Evolutionary conservation across 192 early-diverging fungal genomes (phyloP).

Genomic region (Phycomyces blakesleeanus): DNA sequence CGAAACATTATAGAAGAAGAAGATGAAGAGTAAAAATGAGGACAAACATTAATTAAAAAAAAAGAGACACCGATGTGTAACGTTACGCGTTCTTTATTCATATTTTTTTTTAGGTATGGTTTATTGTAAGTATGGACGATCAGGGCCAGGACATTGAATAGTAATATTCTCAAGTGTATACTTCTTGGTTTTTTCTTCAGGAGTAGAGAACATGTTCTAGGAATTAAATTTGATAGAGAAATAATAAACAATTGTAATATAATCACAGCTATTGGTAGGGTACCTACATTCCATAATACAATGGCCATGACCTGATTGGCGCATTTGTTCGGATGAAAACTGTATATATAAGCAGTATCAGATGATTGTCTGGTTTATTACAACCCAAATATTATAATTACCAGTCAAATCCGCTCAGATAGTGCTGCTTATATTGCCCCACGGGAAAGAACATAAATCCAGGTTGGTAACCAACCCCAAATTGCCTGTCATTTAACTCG

Average conservation of each 20-base stretch:
- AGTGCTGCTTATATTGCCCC: constrained; percentile 43
- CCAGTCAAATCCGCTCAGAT: constrained; percentile 52
- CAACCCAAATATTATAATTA: constrained; percentile 8
- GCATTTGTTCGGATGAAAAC: constrained; percentile 56
- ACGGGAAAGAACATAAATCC: constrained; percentile 43
- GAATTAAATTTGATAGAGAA: no score
- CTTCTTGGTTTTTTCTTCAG: constrained; percentile 26
- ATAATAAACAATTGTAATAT: background rate
- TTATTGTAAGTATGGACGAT: constrained; percentile 31
- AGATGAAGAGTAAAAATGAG: background rate
- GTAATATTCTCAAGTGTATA: constrained; percentile 33
- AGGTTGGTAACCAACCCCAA: constrained; percentile 43
- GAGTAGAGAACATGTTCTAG: constrained; percentile 47
- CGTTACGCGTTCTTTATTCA: background rate
- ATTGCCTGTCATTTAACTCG: constrained; percentile 18
- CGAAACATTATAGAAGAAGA: constrained; percentile 14
- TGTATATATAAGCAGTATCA: constrained; percentile 17
- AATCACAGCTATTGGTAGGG: background rate
- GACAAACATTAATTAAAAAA: background rate
- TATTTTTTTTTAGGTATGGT: constrained; percentile 8
- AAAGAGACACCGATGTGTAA: background rate
- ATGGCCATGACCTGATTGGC: constrained; percentile 54
- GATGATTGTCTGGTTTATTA: constrained; percentile 3
- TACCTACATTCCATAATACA: constrained; percentile 49
- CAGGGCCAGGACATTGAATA: constrained; percentile 40